phyloP scores from a whole-genome alignment of 208 protist genomes.

The Leishmania tropica region DNA sequence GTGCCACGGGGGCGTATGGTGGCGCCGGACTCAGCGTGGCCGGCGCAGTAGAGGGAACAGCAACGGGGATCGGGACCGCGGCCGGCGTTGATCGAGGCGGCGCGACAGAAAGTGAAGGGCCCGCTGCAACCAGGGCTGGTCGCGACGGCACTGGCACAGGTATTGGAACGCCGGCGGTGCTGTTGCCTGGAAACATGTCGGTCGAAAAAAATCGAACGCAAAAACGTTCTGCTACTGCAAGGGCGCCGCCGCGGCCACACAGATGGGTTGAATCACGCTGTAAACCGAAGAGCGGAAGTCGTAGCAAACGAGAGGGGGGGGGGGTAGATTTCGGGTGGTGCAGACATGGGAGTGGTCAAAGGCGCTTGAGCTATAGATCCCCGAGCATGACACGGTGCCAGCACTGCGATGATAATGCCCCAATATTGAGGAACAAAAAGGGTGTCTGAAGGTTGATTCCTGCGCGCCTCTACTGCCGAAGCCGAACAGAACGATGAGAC shows the following conservation, averaged over 20 bases:
- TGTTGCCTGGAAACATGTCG: not conserved
- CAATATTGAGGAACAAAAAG: not conserved
- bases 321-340: not conserved
- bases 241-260: not conserved
- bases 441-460: not conserved
- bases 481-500: not conserved
- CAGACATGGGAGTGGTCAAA: not conserved
- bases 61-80: slow-evolving; percentile 10
- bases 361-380: not conserved
- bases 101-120: slow-evolving; percentile 1
- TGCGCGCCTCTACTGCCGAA: not conserved
- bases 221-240: not conserved
- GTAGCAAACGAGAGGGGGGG: too few species aligned
- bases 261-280: not conserved
- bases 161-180: not conserved
- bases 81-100: slow-evolving; percentile 1
- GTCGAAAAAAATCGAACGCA: not conserved
- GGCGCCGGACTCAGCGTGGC: not conserved
- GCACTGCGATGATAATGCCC: not conserved
- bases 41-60: slow-evolving; percentile 1
- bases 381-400: not conserved
- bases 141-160: slow-evolving; percentile 14
- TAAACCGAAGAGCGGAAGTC: not conserved
- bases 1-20: not conserved
- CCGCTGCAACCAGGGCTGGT: not conserved